A percentile compares a stretch with the other conserved stretches of the same genome.
phyloP scores from a whole-genome alignment of 495 filamentous ascomycete genomes.

The Xylaria bambusicola region DNA sequence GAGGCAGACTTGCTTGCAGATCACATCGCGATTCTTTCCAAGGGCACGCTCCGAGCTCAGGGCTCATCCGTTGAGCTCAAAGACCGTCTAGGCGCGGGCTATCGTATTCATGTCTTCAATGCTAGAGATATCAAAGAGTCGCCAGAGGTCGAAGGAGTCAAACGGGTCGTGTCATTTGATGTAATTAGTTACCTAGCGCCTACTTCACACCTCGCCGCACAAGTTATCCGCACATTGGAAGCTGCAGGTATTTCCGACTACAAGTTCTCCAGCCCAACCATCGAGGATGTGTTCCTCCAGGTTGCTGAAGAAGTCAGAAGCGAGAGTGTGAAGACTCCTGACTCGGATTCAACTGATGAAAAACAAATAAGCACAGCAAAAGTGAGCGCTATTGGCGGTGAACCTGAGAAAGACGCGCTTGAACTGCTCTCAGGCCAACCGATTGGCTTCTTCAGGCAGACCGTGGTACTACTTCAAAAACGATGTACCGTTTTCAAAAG shows the following conservation, averaged over 20 bases:
- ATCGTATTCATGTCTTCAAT: constrained; percentile 70
- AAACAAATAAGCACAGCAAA: constrained; percentile 31
- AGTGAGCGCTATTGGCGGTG: constrained; percentile 15
- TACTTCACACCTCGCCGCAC: constrained; percentile 61
- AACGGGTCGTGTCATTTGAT: constrained; percentile 62
- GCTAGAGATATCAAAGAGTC: constrained; percentile 42
- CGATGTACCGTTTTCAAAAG: constrained; percentile 72
- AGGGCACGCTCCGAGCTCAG: constrained; percentile 67
- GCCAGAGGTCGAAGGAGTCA: constrained; percentile 57
- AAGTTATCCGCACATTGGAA: constrained; percentile 69
- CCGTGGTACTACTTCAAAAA: constrained; percentile 74
- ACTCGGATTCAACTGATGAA: constrained; percentile 24
- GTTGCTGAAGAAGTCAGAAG: constrained; percentile 68
- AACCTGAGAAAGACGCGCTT: constrained; percentile 39
- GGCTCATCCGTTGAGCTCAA: constrained; percentile 81
- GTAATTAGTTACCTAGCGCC: constrained; percentile 69
- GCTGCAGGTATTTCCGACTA: constrained; percentile 64
- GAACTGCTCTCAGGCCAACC: constrained; percentile 67
- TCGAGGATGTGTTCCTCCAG: constrained; percentile 85
- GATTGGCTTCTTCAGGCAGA: constrained; percentile 65
- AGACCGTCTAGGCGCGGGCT: constrained; percentile 68
- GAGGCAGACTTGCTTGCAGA: constrained; percentile 77
- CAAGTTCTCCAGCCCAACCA: constrained; percentile 78
- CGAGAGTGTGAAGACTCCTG: constrained; percentile 31
- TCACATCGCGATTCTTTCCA: constrained; percentile 75